Percentiles rank a stretch among this genome's conserved stretches.
Evolutionary conservation across 768 basidiomycete species (phyloP).

Genomic region (Suillus alpinus): DNA sequence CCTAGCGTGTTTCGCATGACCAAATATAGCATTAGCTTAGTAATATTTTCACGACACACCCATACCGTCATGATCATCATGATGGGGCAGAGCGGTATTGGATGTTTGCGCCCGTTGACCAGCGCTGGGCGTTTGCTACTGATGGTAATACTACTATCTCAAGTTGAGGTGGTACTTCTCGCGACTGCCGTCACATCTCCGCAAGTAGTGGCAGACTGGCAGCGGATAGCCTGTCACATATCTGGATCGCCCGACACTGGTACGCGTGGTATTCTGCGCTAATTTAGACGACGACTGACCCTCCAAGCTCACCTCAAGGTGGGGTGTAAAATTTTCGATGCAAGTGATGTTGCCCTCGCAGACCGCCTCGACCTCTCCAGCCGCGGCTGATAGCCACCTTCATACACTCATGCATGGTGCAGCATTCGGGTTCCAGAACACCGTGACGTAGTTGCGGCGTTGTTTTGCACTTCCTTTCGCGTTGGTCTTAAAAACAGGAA

Average conservation of each 20-base stretch:
- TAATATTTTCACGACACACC: neutral
- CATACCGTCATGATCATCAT: neutral
- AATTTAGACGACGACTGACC: neutral
- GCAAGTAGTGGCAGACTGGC: neutral
- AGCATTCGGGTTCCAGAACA: neutral
- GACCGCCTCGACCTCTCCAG: neutral
- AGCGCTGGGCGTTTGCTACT: neutral
- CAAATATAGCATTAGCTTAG: too few species aligned
- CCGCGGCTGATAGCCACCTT: neutral
- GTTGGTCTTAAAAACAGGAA: neutral
- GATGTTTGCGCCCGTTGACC: too few species aligned
- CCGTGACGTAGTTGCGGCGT: too few species aligned
- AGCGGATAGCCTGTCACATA: neutral
- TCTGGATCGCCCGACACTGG: neutral
- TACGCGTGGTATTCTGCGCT: neutral
- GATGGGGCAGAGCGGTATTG: neutral
- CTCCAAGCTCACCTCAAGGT: neutral
- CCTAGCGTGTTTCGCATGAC: too few species aligned
- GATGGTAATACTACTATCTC: too few species aligned
- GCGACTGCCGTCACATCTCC: neutral
- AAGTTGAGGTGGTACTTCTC: too few species aligned
- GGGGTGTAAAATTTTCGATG: neutral
- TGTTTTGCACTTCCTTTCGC: neutral
- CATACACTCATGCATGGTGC: neutral
- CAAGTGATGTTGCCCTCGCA: neutral